Percentiles rank a stretch among this genome's conserved stretches.
Evolutionary conservation across 345 rosid species (phyloP).

Genomic region (Murraya paniculata): DNA sequence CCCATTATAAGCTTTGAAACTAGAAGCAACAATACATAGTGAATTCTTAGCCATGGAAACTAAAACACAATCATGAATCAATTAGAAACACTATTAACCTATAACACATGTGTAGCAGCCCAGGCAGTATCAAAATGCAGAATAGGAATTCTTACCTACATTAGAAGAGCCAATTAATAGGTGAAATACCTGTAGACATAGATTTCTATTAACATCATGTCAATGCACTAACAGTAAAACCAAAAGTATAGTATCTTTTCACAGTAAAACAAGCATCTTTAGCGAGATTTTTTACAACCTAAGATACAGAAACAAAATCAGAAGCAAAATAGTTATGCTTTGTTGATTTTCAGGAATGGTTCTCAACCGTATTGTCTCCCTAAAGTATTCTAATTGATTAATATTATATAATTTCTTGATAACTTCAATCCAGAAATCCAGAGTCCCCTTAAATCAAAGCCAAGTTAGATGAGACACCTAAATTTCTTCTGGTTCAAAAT

Average conservation of each 20-base stretch:
- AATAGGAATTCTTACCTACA: slow-evolving; percentile 37
- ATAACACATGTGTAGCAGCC: background rate
- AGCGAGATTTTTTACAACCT: background rate
- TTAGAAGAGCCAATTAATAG: slow-evolving; percentile 55
- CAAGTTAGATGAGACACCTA: slow-evolving; percentile 7
- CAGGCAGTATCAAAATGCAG: slow-evolving; percentile 2
- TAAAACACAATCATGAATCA: background rate
- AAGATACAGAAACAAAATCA: background rate
- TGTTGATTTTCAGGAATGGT: background rate
- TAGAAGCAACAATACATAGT: background rate
- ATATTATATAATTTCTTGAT: background rate
- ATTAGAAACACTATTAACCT: background rate
- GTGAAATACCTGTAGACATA: slow-evolving; percentile 57
- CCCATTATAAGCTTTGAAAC: background rate
- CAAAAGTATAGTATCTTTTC: background rate
- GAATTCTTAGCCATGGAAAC: background rate
- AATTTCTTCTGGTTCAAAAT: slow-evolving; percentile 12
- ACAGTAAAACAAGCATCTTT: background rate
- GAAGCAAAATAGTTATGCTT: background rate
- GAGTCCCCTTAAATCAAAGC: slow-evolving; percentile 11
- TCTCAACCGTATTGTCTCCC: background rate
- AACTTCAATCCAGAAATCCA: slow-evolving; percentile 9
- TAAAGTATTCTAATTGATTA: slow-evolving; percentile 2
- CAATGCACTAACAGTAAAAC: slow-evolving; percentile 11
- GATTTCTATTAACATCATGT: slow-evolving; percentile 15